phyloP scores from a whole-genome alignment of 2,329 filamentous ascomycete species.

The Gnomoniopsis smithogilvyi region DNA sequence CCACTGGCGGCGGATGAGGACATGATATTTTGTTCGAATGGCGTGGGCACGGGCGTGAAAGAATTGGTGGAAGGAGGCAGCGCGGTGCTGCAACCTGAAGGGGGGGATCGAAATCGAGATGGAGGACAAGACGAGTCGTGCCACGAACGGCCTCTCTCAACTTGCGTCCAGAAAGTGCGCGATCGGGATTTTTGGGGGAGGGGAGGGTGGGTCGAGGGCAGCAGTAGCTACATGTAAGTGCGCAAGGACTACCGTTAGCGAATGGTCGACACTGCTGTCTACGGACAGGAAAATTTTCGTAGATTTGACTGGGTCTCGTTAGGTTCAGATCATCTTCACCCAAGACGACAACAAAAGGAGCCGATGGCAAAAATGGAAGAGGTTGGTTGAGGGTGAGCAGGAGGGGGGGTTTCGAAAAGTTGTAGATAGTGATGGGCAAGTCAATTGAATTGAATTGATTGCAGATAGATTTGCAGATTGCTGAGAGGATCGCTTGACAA shows the following conservation, averaged over 20 bases:
- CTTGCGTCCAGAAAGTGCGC: background rate
- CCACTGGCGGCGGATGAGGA: conserved; percentile 10
- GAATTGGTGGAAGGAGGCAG: background rate
- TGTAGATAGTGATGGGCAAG: background rate
- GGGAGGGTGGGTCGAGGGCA: background rate
- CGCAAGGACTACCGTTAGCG: background rate
- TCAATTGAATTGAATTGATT: background rate
- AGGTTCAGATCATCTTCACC: conserved; percentile 1
- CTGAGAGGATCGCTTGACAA: background rate
- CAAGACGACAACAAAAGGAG: background rate
- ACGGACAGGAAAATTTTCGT: background rate
- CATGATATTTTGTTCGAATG: conserved; percentile 14
- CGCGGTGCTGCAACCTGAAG: conserved; percentile 1
- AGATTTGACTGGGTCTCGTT: background rate
- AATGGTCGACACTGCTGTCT: background rate
- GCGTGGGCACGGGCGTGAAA: background rate
- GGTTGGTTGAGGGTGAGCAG: background rate
- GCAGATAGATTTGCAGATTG: background rate
- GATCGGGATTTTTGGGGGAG: background rate
- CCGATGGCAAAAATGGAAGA: conserved; percentile 1
- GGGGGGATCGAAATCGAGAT: background rate
- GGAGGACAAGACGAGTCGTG: conserved; percentile 3
- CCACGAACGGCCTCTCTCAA: background rate
- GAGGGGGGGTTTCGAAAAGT: background rate
- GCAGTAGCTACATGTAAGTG: background rate